Percentiles rank a stretch among this genome's conserved stretches.
These are phyloP conservation scores for Didymella arachidicola DNA, from an alignment of 2,329 filamentous ascomycete genomes.

Conservation along the genomic window DNA sequence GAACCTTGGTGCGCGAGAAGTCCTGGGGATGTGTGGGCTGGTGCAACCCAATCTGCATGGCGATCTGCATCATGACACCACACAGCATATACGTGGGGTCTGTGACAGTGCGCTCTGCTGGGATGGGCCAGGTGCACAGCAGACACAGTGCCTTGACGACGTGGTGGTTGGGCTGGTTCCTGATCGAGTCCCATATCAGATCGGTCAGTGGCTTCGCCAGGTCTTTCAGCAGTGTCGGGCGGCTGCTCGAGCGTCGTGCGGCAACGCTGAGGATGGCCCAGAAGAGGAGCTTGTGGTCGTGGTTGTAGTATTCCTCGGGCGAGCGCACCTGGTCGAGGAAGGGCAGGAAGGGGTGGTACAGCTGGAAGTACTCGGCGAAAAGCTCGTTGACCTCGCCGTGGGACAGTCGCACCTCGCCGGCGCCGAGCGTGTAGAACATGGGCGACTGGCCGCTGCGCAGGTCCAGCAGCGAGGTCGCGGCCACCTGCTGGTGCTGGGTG, in stretches of 20 bases:
- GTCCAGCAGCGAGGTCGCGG: conserved; percentile 51
- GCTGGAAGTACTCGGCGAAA: conserved; percentile 77
- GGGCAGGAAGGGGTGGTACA: conserved; percentile 79
- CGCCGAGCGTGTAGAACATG: conserved; percentile 65
- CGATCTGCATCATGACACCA: conserved; percentile 86
- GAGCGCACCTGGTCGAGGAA: conserved; percentile 72
- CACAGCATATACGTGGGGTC: conserved; percentile 84
- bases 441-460: conserved; percentile 58
- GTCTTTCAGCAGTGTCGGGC: conserved; percentile 70
- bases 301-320: conserved; percentile 75
- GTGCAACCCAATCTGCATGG: conserved; percentile 83
- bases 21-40: conserved; percentile 83
- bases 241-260: conserved; percentile 71
- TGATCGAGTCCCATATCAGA: conserved; percentile 78
- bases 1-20: conserved; percentile 77
- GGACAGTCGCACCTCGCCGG: conserved; percentile 55
- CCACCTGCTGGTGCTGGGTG: conserved; percentile 49
- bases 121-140: conserved; percentile 82
- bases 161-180: conserved; percentile 79
- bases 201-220: conserved; percentile 72
- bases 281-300: conserved; percentile 81
- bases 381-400: conserved; percentile 60
- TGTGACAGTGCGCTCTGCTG: conserved; percentile 79
- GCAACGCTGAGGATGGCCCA: conserved; percentile 83
- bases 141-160: conserved; percentile 83